Conservation (phyloP, 148 eudicot genomes). For the Limonium bicolor region DNA sequence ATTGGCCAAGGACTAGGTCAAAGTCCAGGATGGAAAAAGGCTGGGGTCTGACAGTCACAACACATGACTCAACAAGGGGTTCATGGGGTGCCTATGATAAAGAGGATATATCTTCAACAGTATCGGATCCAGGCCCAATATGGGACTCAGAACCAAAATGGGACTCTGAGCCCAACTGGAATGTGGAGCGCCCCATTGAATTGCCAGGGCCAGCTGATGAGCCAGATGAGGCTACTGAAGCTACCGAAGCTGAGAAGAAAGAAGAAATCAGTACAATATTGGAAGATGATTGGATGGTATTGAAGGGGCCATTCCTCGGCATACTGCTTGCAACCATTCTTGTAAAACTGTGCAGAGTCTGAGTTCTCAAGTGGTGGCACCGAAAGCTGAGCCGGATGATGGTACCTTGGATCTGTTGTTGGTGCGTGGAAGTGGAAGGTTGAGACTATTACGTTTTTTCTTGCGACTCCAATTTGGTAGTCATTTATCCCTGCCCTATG, state of each 20-base stretch:
- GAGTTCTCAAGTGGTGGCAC: slow-evolving; percentile 93
- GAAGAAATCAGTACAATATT: slow-evolving; percentile 19
- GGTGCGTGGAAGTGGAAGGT: slow-evolving; percentile 81
- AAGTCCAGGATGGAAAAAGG: slow-evolving; percentile 72
- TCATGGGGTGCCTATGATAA: slow-evolving; percentile 81
- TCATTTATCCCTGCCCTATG: slow-evolving; percentile 86
- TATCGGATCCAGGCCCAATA: slow-evolving; percentile 97
- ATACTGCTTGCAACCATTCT: slow-evolving; percentile 88
- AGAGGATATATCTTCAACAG: slow-evolving; percentile 94
- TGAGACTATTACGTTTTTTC: slow-evolving; percentile 70
- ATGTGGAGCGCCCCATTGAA: slow-evolving; percentile 72
- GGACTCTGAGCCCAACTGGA: slow-evolving; percentile 79
- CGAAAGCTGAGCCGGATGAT: slow-evolving; percentile 89
- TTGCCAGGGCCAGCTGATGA: slow-evolving; percentile 28
- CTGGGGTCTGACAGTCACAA: slow-evolving; percentile 56
- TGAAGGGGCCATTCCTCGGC: slow-evolving; percentile 76
- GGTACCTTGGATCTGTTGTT: slow-evolving; percentile 64
- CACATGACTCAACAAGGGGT: slow-evolving; percentile 45
- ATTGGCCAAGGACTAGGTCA: slow-evolving; percentile 92
- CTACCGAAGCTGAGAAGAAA: slow-evolving; percentile 15
- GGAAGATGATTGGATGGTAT: slow-evolving; percentile 52
- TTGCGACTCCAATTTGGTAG: slow-evolving; percentile 65
- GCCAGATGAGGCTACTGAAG: slow-evolving; percentile 32
- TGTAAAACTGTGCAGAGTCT: slow-evolving; percentile 94
- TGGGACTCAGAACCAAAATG: slow-evolving; percentile 98